Conservation (phyloP, 495 filamentous ascomycete species). For the Evansstolkia leycettana region DNA sequence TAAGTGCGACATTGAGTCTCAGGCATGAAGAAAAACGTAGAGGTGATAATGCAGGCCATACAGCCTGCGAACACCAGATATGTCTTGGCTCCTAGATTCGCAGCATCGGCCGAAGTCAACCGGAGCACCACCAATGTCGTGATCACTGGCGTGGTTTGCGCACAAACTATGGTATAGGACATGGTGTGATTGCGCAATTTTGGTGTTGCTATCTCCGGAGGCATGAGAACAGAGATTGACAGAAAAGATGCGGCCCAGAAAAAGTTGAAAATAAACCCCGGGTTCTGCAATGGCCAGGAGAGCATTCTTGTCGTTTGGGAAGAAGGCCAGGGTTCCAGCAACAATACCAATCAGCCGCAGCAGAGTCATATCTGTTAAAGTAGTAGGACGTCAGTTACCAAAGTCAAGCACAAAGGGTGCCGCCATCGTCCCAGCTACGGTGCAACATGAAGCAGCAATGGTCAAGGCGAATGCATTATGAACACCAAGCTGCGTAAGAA, state of each 20-base stretch:
- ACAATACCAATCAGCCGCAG: too few species aligned
- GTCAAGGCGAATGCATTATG: slow-evolving; percentile 20
- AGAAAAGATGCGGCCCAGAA: slow-evolving; percentile 27
- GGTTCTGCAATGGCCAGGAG: slow-evolving; percentile 13
- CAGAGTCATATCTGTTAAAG: too few species aligned
- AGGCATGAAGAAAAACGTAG: slow-evolving; percentile 37
- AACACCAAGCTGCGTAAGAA: slow-evolving; percentile 20
- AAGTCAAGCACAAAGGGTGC: slow-evolving; percentile 20
- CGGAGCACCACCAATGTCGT: slow-evolving; percentile 24
- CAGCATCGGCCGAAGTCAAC: slow-evolving; percentile 26
- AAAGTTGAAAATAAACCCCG: slow-evolving; percentile 24
- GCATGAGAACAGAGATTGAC: slow-evolving; percentile 23
- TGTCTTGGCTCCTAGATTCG: slow-evolving; percentile 24
- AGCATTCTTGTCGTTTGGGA: slow-evolving; percentile 9
- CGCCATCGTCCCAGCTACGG: slow-evolving; percentile 23
- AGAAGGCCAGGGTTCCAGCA: too few species aligned
- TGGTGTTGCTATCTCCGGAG: slow-evolving; percentile 28
- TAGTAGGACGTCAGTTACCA: too few species aligned
- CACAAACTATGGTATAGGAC: slow-evolving; percentile 28
- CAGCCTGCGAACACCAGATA: slow-evolving; percentile 27
- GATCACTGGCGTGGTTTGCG: slow-evolving; percentile 23
- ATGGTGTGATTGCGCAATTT: slow-evolving; percentile 28
- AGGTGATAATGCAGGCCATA: slow-evolving; percentile 30
- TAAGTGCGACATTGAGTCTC: slow-evolving; percentile 41
- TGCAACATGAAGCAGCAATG: slow-evolving; percentile 26